A percentile compares a stretch with the other conserved stretches of the same genome.
phyloP scores from a whole-genome alignment of 176 grass and related monocot species.

The Musa troglodytarum region DNA sequence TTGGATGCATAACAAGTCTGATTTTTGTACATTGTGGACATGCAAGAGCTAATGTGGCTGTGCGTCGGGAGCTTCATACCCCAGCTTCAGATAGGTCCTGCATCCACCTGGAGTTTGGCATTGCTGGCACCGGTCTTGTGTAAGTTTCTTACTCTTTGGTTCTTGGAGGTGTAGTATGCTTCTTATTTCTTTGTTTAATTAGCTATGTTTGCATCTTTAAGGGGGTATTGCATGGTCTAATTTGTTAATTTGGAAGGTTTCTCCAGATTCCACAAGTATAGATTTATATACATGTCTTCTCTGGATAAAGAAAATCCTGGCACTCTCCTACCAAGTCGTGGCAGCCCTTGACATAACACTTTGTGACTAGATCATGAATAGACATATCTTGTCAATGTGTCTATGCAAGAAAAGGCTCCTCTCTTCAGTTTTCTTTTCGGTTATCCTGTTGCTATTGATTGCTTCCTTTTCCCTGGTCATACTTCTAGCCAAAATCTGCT shows the following conservation, averaged over 20 bases:
- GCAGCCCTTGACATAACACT: background rate
- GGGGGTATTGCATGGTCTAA: background rate
- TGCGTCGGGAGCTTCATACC: conserved; percentile 54
- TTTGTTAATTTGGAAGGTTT: background rate
- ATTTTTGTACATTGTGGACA: background rate
- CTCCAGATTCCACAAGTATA: background rate
- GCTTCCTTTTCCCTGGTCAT: no score
- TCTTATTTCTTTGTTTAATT: background rate
- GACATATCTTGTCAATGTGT: no score
- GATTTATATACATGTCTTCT: no score
- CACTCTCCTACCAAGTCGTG: no score
- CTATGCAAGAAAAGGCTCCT: no score
- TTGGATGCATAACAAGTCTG: background rate
- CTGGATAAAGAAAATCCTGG: no score
- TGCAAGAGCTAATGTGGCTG: conserved; percentile 16
- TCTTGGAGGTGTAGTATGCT: background rate
- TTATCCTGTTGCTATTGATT: no score
- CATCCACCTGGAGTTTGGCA: conserved; percentile 90
- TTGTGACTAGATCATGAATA: background rate
- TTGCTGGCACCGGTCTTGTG: conserved; percentile 55
- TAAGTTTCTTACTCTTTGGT: conserved; percentile 30
- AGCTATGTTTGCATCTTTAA: background rate
- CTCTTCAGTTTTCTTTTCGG: no score
- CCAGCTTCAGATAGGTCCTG: conserved; percentile 83
- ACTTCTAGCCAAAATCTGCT: no score